Base-by-base conservation (phyloP, 2,329 filamentous ascomycete species). In the Didymella keratinophila region DNA sequence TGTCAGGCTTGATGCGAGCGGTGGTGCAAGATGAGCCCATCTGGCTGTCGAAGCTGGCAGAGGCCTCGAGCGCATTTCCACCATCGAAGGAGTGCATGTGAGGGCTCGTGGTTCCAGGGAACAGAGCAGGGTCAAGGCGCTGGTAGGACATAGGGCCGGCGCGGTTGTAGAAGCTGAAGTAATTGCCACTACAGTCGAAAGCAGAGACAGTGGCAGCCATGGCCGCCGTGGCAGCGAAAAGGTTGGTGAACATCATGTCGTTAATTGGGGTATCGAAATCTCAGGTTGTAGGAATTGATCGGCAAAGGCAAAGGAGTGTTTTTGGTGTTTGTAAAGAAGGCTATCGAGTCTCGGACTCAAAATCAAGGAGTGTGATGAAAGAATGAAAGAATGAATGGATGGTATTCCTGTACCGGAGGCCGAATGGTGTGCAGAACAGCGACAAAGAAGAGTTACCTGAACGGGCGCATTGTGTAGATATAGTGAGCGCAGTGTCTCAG, bases 61-160 rank as follows among this genome's bases (percentile, higher is more conserved):
- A 62, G 3, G 71, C 61, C 39, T 65, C 57, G 27, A 78, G 60
- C 27, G 56, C 72, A 44, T 76, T 75, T 34, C 74, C 75, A 43
- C 76, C 76, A 45, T 77, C 72, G 61, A 78, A 78, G 7, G 73
- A 73, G 59, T 78, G 76, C 32, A 78, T 65, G 67, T 78, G 76
- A 21, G 73, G 66, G 46, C 69, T 71, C 52, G 72, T 52, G 8
- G 50, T 56, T 44, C 75, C 76, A 14, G 76, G 76, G 48, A 62
- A 70, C 7, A 77, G 61, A 39, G 71, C 72, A 21, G 76, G 74
- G 41, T 78, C 76, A 28, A 77, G 60, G 44, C 73, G 67, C 63
- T 76, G 72, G 50, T 74, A 73, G 65, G 68, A 72, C 69, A 77
- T 62, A 21, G 74, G 66, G 28, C 73, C 72, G 41, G 47, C 61